phyloP scores from a whole-genome alignment of 257 asterid species.

The Echites panduratus region DNA sequence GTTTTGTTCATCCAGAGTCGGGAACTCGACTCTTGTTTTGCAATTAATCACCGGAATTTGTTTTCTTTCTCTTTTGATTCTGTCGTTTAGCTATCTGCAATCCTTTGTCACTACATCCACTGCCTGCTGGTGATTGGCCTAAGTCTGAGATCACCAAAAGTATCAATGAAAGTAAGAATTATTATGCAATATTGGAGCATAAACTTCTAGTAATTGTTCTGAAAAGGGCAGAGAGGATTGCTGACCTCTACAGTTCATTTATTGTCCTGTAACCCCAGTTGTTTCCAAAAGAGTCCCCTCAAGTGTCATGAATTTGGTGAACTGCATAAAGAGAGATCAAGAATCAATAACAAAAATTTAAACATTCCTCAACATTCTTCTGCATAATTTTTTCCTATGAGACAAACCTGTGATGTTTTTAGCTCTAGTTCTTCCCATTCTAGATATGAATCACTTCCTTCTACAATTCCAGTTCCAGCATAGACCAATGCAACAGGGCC shows the following conservation, averaged over 20 bases:
- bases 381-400: conserved; percentile 2
- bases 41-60: neutral
- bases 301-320: conserved; percentile 67
- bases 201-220: neutral
- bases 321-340: conserved; percentile 32
- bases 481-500: conserved; percentile 65
- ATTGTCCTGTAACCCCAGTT: conserved; percentile 25
- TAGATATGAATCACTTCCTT: conserved; percentile 63
- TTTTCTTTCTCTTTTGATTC: neutral
- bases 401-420: conserved; percentile 78
- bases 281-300: conserved; percentile 37
- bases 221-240: neutral
- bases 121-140: neutral
- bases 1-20: neutral
- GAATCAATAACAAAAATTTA: conserved; percentile 5
- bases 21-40: neutral
- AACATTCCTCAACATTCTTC: neutral
- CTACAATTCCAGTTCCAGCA: conserved; percentile 84
- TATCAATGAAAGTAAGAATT: neutral
- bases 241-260: conserved; percentile 12
- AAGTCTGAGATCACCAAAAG: neutral
- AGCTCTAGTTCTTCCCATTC: conserved; percentile 93
- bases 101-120: neutral
- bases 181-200: neutral
- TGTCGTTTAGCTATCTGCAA: neutral